Conservation (phyloP, 2,329 filamentous ascomycete genomes). For the Coniochaeta sp. region DNA sequence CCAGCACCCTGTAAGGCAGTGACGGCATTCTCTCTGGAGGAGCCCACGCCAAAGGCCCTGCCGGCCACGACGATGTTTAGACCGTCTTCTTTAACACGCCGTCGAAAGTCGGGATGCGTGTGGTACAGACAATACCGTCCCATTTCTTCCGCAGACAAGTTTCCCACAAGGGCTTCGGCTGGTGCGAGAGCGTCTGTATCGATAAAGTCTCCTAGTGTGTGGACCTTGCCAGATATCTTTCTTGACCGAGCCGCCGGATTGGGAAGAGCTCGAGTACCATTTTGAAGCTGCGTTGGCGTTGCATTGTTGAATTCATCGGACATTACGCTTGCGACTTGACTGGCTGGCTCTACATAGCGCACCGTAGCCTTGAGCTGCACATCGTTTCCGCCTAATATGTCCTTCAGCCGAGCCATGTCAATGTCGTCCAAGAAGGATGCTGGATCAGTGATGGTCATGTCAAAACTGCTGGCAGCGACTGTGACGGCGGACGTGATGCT, state of each 20-base stretch:
- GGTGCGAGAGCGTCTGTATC: slow-evolving; percentile 35
- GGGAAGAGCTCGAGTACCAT: no score
- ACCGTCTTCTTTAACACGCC: slow-evolving; percentile 22
- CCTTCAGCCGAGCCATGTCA: slow-evolving; percentile 9
- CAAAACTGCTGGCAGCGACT: slow-evolving; percentile 37
- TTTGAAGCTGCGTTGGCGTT: no score
- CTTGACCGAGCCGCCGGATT: no score
- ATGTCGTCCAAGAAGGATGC: slow-evolving; percentile 20
- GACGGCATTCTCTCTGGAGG: slow-evolving; percentile 34
- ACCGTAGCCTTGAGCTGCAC: slow-evolving; percentile 3
- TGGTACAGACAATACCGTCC: slow-evolving; percentile 30
- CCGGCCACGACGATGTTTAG: slow-evolving; percentile 34
- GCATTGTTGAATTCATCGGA: no score
- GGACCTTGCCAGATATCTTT: slow-evolving; percentile 21
- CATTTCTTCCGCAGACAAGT: slow-evolving; percentile 21
- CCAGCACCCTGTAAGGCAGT: slow-evolving; percentile 26
- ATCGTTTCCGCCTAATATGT: slow-evolving; percentile 12
- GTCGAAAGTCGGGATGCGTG: slow-evolving; percentile 30
- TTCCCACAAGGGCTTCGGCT: slow-evolving; percentile 24
- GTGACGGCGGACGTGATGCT: slow-evolving; percentile 35
- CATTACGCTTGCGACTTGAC: no score
- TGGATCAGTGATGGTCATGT: slow-evolving; percentile 33
- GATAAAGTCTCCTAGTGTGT: slow-evolving; percentile 34
- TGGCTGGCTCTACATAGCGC: no score
- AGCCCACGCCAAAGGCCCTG: slow-evolving; percentile 36